phyloP scores from a whole-genome alignment of 2,329 filamentous ascomycete species.

The Claviceps purpurea region DNA sequence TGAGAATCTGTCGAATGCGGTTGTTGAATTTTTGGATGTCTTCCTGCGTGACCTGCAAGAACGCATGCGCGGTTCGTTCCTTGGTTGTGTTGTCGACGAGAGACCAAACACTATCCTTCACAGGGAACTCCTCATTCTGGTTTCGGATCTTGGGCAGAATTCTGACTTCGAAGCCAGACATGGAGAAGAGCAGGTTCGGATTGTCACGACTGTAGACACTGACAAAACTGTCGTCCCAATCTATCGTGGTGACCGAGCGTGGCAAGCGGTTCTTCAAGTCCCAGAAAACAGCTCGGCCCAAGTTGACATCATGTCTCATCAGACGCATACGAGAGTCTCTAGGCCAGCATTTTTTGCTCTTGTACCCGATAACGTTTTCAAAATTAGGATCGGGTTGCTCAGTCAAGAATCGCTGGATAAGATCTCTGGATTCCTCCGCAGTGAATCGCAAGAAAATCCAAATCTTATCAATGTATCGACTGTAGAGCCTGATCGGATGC shows the following conservation, averaged over 20 bases:
- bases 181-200: constrained; percentile 90
- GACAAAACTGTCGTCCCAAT: constrained; percentile 97
- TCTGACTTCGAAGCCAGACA: constrained; percentile 95
- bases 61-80: constrained; percentile 92
- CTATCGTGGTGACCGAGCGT: constrained; percentile 88
- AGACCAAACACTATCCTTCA: constrained; percentile 98
- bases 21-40: constrained; percentile 99
- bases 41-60: constrained; percentile 93
- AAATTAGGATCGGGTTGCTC: constrained; percentile 98
- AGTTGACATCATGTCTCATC: constrained; percentile 97
- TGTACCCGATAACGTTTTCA: constrained; percentile 97
- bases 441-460: constrained; percentile 95
- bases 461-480: constrained; percentile 93
- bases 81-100: constrained; percentile 93
- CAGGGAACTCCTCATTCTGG: constrained; percentile 87
- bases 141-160: constrained; percentile 93
- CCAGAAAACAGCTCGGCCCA: constrained; percentile 96
- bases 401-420: constrained; percentile 94
- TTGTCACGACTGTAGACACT: constrained; percentile 98
- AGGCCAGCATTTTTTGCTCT: constrained; percentile 99
- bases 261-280: constrained; percentile 95
- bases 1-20: constrained; percentile 92
- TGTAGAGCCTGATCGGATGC: constrained; percentile 96
- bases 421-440: constrained; percentile 84
- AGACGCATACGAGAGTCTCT: constrained; percentile 93